Conservation (phyloP, 2,329 filamentous ascomycete genomes). For the Rutstroemia sp. region DNA sequence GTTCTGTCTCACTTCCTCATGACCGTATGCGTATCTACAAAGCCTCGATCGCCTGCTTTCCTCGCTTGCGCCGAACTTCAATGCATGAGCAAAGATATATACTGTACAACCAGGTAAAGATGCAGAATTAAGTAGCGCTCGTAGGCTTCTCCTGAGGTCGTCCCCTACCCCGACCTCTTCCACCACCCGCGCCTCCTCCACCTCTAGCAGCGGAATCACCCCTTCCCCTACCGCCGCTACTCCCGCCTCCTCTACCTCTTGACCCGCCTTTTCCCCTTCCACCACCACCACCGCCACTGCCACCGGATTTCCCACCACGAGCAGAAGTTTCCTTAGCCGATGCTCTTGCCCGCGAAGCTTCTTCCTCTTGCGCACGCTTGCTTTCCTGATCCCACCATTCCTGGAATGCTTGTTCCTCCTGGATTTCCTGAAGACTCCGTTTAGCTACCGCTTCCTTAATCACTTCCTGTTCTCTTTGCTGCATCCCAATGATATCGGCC, state of each 20-base stretch:
- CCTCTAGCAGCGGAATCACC: not conserved
- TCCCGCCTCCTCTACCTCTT: constrained; percentile 13
- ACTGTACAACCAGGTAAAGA: constrained; percentile 1
- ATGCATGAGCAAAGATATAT: no score
- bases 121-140: not conserved
- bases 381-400: constrained; percentile 94
- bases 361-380: constrained; percentile 49
- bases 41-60: no score
- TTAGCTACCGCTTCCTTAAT: constrained; percentile 81
- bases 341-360: constrained; percentile 14
- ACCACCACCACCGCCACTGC: not conserved
- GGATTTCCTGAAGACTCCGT: constrained; percentile 86
- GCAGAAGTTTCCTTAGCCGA: no score
- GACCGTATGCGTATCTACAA: no score
- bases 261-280: constrained; percentile 15
- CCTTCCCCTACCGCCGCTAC: not conserved
- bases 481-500: constrained; percentile 80
- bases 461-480: constrained; percentile 75
- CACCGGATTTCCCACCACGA: constrained; percentile 19
- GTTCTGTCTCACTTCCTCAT: no score
- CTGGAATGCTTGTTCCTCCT: constrained; percentile 93
- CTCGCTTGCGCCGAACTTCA: no score
- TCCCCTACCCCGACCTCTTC: constrained; percentile 9
- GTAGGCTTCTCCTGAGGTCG: constrained; percentile 8
- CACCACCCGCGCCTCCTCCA: not conserved